Base-by-base conservation (phyloP, 768 basidiomycete genomes). In the Leccinum ochraceum region DNA sequence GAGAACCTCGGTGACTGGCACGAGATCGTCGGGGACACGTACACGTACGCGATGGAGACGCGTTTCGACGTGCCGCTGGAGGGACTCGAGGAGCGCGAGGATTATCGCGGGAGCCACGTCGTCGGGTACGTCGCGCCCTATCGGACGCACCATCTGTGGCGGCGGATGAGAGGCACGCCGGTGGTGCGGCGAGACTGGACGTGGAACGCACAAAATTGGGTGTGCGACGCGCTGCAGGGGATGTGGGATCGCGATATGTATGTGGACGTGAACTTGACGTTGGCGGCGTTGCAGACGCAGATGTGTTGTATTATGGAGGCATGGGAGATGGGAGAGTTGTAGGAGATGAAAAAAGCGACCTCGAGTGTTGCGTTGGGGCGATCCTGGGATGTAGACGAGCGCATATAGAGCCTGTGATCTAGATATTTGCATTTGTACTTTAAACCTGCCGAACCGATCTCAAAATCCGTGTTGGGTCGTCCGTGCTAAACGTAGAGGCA, bases 141-240 rank as follows among this genome's bases (percentile, higher is more conserved):
- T 10, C 59, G 61, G 26, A 9, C 73, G 46, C 37, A 61, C 17
- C 36, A 42, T 6, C 48, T 74, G 1, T 17, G 64, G 37, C 62
- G 65, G 14, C 63, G 39, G 6, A 59, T 74, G 39, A 65, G 65
- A 30, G 57, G 58, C 39, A 55, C 66, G 1, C 65, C 63, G 0
- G 63, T 75, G 32, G 42, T 64, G 14, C 62, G 61, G 8, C 42
- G 61, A 22, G 57, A 58, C 2, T 54, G 53, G 57, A 39, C 24
- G 1, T 74, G 73, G 74, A 67, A 74, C 49, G 59, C 60, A 28
- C 73, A 75, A 51, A 62, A 64, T 14, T 73, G 73, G 72, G 73
- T 73, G 48, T 65, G 56, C 36, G 72, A 75, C 0, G 63, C 57
- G 50, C 46, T 74, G 54, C 7, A 49, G n/a, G 61, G 60, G 32